Base-by-base conservation (phyloP, 257 asterid species). In the Rhazya stricta region DNA sequence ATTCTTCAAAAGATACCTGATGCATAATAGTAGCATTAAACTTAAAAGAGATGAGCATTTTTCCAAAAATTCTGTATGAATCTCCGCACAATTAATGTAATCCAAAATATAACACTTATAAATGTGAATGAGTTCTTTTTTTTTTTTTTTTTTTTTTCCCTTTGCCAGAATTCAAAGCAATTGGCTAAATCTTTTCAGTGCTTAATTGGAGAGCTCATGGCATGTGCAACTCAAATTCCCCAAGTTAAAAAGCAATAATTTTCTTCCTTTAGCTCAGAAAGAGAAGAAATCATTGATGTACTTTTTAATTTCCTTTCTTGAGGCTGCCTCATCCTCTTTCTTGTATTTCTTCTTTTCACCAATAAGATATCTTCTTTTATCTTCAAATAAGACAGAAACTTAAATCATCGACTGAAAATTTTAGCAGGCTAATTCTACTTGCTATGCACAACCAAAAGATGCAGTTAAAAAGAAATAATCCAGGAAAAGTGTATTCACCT, bases 1-100 rank as follows among this genome's bases (percentile, higher is more conserved):
- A 2, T 90, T 87, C 88, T 86, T 86, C 90, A 94, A 73, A 42
- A 94, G 85, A 70, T 85, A 90, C 96, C 97, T 90, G 84, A 73
- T 37, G 36, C 56, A 61, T 54, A 71, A 41, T 63, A 42, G 18
- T 9, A 74, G n/a, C 62, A 76, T 34, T n/a, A 46, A 32, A 43
- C 27, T 54, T 42, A 27, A 32, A 71, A n/a, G n/a, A n/a, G n/a
- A n/a, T n/a, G n/a, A n/a, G n/a, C n/a, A n/a, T n/a, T n/a, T n/a
- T n/a, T n/a, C n/a, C n/a, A n/a, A n/a, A n/a, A n/a, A n/a, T n/a
- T n/a, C n/a, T n/a, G n/a, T n/a, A n/a, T n/a, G n/a, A n/a, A n/a
- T n/a, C n/a, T n/a, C n/a, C n/a, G n/a, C n/a, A n/a, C n/a, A n/a
- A n/a, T n/a, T n/a, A n/a, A n/a, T n/a, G n/a, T n/a, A 48, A 36